phyloP scores from a whole-genome alignment of 2,329 filamentous ascomycete genomes.

The Chaetoscypha palmicola region DNA sequence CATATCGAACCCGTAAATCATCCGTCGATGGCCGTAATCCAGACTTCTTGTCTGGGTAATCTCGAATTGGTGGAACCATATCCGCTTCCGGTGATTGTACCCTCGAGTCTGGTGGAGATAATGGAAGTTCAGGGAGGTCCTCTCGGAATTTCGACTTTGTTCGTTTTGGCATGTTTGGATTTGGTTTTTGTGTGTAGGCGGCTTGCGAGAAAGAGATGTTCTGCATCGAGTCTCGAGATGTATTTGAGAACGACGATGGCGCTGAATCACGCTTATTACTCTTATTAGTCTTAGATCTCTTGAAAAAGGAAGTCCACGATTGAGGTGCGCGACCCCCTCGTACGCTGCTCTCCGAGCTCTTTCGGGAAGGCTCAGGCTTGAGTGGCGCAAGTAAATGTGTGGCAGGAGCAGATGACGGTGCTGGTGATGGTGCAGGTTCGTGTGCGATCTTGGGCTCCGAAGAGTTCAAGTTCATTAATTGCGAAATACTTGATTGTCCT shows the following conservation, averaged over 20 bases:
- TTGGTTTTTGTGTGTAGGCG: conserved; percentile 24
- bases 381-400: neutral
- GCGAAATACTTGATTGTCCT: conserved; percentile 45
- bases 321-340: conserved; percentile 29
- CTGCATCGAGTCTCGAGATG: conserved; percentile 79
- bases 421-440: conserved; percentile 43
- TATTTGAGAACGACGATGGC: conserved; percentile 82
- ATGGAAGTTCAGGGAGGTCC: conserved; percentile 77
- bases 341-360: conserved; percentile 48
- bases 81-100: conserved; percentile 70
- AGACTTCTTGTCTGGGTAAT: conserved; percentile 20
- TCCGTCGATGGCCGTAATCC: conserved; percentile 25
- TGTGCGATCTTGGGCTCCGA: conserved; percentile 8
- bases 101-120: conserved; percentile 79
- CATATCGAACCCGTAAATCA: conserved; percentile 37
- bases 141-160: conserved; percentile 89
- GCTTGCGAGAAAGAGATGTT: conserved; percentile 23
- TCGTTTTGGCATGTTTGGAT: conserved; percentile 54
- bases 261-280: conserved; percentile 43
- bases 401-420: no score
- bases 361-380: conserved; percentile 31
- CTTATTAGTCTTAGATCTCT: conserved; percentile 35
- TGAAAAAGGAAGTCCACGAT: conserved; percentile 70
- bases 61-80: conserved; percentile 31
- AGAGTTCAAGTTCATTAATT: conserved; percentile 39